Base-by-base conservation (phyloP, 1,139 yeast genomes). In the Kazachstania sp. region DNA sequence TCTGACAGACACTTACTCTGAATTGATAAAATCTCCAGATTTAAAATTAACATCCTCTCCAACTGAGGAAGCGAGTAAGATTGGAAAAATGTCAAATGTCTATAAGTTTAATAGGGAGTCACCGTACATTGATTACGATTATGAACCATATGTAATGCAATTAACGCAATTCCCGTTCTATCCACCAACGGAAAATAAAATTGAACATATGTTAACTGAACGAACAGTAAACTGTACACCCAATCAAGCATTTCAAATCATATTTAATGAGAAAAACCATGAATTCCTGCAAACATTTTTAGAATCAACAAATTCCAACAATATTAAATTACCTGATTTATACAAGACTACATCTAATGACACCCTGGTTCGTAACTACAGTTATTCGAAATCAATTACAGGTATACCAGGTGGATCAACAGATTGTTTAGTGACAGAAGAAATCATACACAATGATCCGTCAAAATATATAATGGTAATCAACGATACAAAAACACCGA, bases 391-490 rank as follows among this genome's bases (percentile, higher is more conserved):
- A 66, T 96, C 95, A 0, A 71, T 94, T 51, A 74, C 77, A 1
- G 42, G 37, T 50, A 90, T 81, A 11, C 79, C 96, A 1, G 83
- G 92, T 45, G 98, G 97, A 0, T 95, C 90, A 54, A 92, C 99
- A 2, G 78, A 76, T 53, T 92, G 98, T 68, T 61, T 77, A 18
- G 82, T 86, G 38, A 77, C 78, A 1, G 98, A 94, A 56, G 73
- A 75, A 2, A 67, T 86, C 36, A 75, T 81, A 43, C 80, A 83
- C 52, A 73, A 73, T 59, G 86, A 86, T 56, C 69, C 78, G 40
- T 72, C 77, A 2, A 70, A 72, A 23, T 71, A 68, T 50, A 75
- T 83, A 43, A 71, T 78, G 40, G 80, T 86, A 9, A 74, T 82
- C 16, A 86, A 83, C 53, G 67, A 77, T 0, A 85, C 95, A 0